A percentile compares a stretch with the other conserved stretches of the same genome.
Conservation (phyloP, 495 filamentous ascomycete species). For the Podospora tetraspora region DNA sequence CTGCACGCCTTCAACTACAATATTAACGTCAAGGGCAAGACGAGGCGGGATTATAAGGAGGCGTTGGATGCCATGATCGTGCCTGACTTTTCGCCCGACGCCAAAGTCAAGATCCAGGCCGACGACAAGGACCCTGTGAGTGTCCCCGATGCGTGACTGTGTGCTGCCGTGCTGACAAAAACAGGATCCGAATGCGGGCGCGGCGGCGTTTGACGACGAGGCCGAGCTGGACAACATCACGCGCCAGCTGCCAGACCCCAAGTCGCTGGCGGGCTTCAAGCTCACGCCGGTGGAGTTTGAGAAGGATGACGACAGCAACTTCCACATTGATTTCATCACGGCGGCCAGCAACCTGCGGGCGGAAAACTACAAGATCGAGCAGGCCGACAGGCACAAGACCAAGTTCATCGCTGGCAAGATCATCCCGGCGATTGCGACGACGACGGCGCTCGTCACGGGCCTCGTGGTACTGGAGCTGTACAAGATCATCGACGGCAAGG, state of each 20-base stretch:
- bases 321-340: constrained; percentile 99
- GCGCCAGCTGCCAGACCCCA: constrained; percentile 65
- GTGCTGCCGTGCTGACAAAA: constrained; percentile 18
- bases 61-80: constrained; percentile 91
- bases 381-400: constrained; percentile 90
- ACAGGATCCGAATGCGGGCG: constrained; percentile 74
- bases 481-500: constrained; percentile 95
- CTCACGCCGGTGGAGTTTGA: constrained; percentile 93
- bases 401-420: constrained; percentile 99
- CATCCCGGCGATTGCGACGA: constrained; percentile 97
- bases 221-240: constrained; percentile 66
- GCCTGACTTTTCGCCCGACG: constrained; percentile 88
- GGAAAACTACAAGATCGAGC: constrained; percentile 92
- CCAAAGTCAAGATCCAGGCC: constrained; percentile 94
- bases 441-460: constrained; percentile 91
- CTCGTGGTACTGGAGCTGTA: constrained; percentile 88
- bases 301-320: constrained; percentile 97
- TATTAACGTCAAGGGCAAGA: constrained; percentile 72
- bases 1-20: constrained; percentile 98
- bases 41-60: constrained; percentile 62
- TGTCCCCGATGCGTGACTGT: constrained; percentile 2
- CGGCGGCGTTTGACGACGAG: constrained; percentile 58
- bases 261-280: constrained; percentile 76
- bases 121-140: constrained; percentile 81
- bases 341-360: constrained; percentile 94